Base-by-base conservation (phyloP, 176 grass and related monocot species). In the Avena eriantha region DNA sequence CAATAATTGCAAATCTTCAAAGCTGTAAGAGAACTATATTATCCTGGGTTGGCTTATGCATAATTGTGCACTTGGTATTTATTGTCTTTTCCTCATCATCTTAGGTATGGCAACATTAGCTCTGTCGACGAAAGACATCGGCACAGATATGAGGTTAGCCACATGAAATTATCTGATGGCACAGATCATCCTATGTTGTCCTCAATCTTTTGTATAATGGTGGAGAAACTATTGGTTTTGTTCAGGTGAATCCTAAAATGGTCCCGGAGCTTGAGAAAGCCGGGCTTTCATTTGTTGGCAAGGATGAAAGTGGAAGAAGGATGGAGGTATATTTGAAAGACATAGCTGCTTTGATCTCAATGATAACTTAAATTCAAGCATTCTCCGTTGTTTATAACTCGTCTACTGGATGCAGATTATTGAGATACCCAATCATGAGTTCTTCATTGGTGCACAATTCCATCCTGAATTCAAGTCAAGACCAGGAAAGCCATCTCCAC, bases 391-490 rank as follows among this genome's bases (percentile, higher is more conserved):
- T 11, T 26, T 87, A 19, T 87, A 29, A 76, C 54, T 83, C 4
- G 60, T 64, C 76, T 82, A 79, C 78, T 85, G 31, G 36, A 65
- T 93, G 75, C 84, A 99, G 97, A 94, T 99, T 57, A 88, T 99
- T 83, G 97, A 99, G 83, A 59, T 99, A 46, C 92, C 88, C 35
- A 83, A 59, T 76, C 97, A 99, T 73, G 93, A 90, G 48, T 99
- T 86, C 76, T 99, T 91, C 67, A 77, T 96, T 14, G 94, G 97
- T 39, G 87, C 87, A 73, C 97, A 99, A 59, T 99, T 99, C 87
- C 97, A 99, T 80, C 97, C 97, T 34, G 97, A 99, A 87, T 99
- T 93, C 69, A 96, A 99, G 89, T 99, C 97, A 21, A 91, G 94
- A 84, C 94, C 94, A 22, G 92, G 92, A 87, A 96, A 92, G 12